Conservation (phyloP, 768 basidiomycete species). For the Clathrus columnatus region DNA sequence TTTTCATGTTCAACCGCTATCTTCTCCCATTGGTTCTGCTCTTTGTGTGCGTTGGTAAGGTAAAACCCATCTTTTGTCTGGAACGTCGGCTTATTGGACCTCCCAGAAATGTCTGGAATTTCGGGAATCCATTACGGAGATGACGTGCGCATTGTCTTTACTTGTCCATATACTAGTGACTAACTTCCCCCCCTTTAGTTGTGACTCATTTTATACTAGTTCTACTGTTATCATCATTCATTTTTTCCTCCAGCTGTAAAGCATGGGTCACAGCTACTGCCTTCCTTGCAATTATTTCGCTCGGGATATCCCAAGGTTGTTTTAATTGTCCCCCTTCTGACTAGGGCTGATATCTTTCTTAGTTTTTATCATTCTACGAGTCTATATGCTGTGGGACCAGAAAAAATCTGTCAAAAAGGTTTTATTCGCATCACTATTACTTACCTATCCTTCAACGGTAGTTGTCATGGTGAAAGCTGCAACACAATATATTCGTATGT, state of each 20-base stretch:
- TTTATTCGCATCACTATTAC: not conserved
- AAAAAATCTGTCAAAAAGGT: not conserved
- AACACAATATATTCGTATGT: not conserved
- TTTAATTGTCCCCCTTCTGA: not conserved
- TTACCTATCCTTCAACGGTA: not conserved
- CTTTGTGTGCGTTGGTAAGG: not conserved
- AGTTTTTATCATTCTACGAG: conserved; percentile 3
- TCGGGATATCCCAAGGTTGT: not conserved
- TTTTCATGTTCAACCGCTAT: not conserved
- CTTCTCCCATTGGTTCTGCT: not conserved
- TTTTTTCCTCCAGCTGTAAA: not conserved
- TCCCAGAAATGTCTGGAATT: not conserved
- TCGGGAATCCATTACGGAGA: not conserved
- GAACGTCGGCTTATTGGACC: not conserved
- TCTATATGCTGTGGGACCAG: conserved; percentile 2
- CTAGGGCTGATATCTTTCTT: not conserved
- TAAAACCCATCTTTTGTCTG: not conserved
- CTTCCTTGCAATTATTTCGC: not conserved
- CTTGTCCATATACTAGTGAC: too few relatives aligned
- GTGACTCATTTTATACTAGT: not conserved
- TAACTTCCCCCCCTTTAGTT: too few relatives aligned
- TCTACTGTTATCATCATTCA: not conserved
- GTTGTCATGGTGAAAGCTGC: not conserved
- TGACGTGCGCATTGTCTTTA: not conserved
- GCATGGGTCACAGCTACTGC: not conserved